phyloP scores from a whole-genome alignment of 768 basidiomycete species.

The Termitomyces bulborhizus region DNA sequence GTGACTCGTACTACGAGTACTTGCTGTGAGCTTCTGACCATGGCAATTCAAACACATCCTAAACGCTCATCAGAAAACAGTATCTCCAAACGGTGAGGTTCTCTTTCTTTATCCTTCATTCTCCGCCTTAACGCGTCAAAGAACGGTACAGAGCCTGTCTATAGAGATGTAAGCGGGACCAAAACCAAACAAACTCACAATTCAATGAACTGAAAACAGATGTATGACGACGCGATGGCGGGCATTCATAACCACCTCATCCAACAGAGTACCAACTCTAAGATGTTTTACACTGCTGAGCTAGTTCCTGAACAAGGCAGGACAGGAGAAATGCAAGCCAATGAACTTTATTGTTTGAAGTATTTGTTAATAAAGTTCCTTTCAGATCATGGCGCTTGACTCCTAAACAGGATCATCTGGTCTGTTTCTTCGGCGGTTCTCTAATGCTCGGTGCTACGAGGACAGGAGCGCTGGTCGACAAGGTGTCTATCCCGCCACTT shows the following conservation, averaged over 20 bases:
- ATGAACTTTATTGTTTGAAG: not conserved
- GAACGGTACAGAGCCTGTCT: slow-evolving; percentile 72
- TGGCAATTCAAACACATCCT: not conserved
- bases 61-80: slow-evolving; percentile 48
- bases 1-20: slow-evolving; percentile 94
- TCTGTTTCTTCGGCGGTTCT: slow-evolving; percentile 91
- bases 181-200: not conserved
- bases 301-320: slow-evolving; percentile 52
- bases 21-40: slow-evolving; percentile 46
- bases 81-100: slow-evolving; percentile 69
- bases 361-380: not conserved
- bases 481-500: slow-evolving; percentile 64
- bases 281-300: slow-evolving; percentile 78
- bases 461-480: slow-evolving; percentile 44
- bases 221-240: slow-evolving; percentile 85
- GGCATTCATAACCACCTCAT: slow-evolving; percentile 75
- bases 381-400: slow-evolving; percentile 64
- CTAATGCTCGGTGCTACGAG: slow-evolving; percentile 85
- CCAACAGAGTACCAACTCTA: slow-evolving; percentile 48
- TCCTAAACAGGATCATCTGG: slow-evolving; percentile 94
- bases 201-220: slow-evolving; percentile 35
- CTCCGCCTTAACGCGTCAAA: slow-evolving; percentile 18
- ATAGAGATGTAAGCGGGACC: slow-evolving; percentile 49
- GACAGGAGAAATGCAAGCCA: slow-evolving; percentile 31
- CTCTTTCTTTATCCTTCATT: not conserved